Evolutionary conservation across 176 grass and related monocot species (phyloP).

Genomic region (Luzula sylvatica): DNA sequence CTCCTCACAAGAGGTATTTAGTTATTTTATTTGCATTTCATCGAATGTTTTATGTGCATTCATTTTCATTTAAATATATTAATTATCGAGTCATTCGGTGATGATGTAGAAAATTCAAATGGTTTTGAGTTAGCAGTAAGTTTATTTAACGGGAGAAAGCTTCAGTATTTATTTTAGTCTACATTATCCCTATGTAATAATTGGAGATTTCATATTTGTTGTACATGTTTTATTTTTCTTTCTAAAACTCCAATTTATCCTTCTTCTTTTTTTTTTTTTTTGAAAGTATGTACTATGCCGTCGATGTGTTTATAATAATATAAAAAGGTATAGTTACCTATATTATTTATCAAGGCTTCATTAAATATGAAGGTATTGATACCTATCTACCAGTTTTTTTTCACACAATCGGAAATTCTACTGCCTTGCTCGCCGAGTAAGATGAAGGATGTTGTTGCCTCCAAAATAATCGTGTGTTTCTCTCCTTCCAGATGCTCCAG

Average conservation of each 20-base stretch:
- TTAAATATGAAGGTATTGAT: too few species aligned
- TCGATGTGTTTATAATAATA: too few species aligned
- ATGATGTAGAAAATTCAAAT: slow-evolving; percentile 42
- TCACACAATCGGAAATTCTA: too few species aligned
- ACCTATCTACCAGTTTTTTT: neutral
- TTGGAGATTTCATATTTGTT: slow-evolving; percentile 71
- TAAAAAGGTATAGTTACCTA: too few species aligned
- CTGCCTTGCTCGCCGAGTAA: too few species aligned
- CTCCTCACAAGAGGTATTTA: slow-evolving; percentile 59
- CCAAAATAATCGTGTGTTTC: too few species aligned
- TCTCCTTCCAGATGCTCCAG: too few species aligned
- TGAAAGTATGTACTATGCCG: too few species aligned
- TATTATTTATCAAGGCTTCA: too few species aligned
- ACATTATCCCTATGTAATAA: slow-evolving; percentile 57
- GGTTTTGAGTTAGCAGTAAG: slow-evolving; percentile 66
- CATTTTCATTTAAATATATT: slow-evolving; percentile 12
- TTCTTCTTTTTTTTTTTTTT: slow-evolving; percentile 10
- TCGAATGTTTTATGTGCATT: slow-evolving; percentile 8
- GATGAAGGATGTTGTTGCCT: too few species aligned
- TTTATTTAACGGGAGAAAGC: slow-evolving; percentile 50
- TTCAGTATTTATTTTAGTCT: slow-evolving; percentile 55
- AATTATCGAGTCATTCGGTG: slow-evolving; percentile 16
- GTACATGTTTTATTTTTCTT: slow-evolving; percentile 37
- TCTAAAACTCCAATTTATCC: neutral
- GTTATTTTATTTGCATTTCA: neutral